Evolutionary conservation across 805 yeast species (phyloP).

Genomic region (Metschnikowia gruessii): DNA sequence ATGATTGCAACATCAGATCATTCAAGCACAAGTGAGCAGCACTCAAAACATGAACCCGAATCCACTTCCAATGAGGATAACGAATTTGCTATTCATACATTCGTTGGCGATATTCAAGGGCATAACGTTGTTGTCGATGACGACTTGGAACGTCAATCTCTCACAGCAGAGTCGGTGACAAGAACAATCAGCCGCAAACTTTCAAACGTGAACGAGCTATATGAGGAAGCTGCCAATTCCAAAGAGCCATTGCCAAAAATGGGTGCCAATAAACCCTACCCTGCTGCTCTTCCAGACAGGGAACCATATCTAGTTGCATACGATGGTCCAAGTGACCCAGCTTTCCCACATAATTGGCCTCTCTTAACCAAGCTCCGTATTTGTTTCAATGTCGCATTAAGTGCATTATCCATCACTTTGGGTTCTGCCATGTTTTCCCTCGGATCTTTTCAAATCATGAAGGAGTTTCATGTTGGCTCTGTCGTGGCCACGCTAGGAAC

Average conservation of each 20-base stretch:
- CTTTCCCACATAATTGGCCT: constrained; percentile 79
- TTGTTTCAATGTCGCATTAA: constrained; percentile 29
- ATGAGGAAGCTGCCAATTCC: constrained; percentile 25
- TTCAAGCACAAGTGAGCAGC: constrained; percentile 6
- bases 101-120: constrained; percentile 9
- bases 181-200: constrained; percentile 20
- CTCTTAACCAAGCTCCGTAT: constrained; percentile 23
- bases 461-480: constrained; percentile 54
- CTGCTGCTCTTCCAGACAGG: constrained; percentile 56
- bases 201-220: constrained; percentile 28
- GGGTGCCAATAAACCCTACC: constrained; percentile 67
- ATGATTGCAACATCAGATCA: constrained; percentile 4
- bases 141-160: constrained; percentile 12
- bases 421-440: constrained; percentile 84
- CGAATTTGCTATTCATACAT: constrained; percentile 10
- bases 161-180: constrained; percentile 15
- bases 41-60: constrained; percentile 11
- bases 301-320: constrained; percentile 63
- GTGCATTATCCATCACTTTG: constrained; percentile 47
- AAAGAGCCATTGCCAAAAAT: constrained; percentile 42
- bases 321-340: constrained; percentile 78
- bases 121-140: constrained; percentile 1
- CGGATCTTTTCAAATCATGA: constrained; percentile 48
- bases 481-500: constrained; percentile 75
- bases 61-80: constrained; percentile 8